phyloP scores from a whole-genome alignment of 805 yeast species.

The Metschnikowia aberdeeniae region DNA sequence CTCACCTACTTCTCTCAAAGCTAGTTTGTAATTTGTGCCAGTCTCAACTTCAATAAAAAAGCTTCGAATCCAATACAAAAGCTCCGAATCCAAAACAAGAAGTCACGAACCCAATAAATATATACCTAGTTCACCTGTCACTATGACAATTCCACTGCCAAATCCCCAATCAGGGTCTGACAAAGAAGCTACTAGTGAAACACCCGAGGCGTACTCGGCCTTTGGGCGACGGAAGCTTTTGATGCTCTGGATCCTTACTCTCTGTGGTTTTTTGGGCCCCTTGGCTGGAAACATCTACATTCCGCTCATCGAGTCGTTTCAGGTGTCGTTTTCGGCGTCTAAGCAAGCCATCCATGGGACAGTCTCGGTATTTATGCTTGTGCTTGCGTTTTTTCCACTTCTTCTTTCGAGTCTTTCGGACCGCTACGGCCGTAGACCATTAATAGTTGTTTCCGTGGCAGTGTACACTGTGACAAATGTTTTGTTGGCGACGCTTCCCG shows the following conservation, averaged over 20 bases:
- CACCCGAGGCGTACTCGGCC: conserved; percentile 6
- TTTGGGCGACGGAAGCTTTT: conserved; percentile 15
- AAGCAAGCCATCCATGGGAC: conserved; percentile 49
- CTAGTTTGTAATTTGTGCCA: too few relatives aligned
- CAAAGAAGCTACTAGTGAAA: not conserved
- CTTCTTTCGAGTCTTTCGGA: conserved; percentile 57
- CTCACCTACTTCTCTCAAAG: too few relatives aligned
- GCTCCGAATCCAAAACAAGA: too few relatives aligned
- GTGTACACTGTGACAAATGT: conserved; percentile 27
- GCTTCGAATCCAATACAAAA: too few relatives aligned
- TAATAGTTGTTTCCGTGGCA: conserved; percentile 25
- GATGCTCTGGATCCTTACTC: conserved; percentile 39
- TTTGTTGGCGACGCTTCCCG: conserved; percentile 28
- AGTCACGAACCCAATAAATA: too few relatives aligned
- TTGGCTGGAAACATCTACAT: conserved; percentile 55
- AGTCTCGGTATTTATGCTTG: conserved; percentile 54
- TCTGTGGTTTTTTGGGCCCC: conserved; percentile 54
- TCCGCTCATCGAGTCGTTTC: conserved; percentile 47
- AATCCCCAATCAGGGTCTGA: not conserved
- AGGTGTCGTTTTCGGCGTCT: conserved; percentile 37
- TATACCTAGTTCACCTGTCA: too few relatives aligned
- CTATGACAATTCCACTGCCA: not conserved
- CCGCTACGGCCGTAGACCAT: conserved; percentile 41
- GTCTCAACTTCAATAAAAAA: too few relatives aligned
- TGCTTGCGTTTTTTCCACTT: conserved; percentile 53